Conservation (phyloP, 805 yeast species). For the Nakazawaea wyomingensis region DNA sequence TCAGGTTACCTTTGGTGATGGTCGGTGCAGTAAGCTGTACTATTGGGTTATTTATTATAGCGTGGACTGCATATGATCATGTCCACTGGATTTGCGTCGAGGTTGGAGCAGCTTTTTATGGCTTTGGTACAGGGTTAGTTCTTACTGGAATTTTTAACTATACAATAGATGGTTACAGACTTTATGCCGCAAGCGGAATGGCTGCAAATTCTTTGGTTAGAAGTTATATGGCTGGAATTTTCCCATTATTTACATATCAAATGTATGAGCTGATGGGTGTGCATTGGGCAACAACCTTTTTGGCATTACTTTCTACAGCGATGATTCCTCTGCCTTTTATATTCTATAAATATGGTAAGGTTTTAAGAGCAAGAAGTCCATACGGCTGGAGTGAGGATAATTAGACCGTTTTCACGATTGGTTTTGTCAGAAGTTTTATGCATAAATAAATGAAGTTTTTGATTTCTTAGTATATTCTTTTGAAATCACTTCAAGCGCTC, state of each 20-base stretch:
- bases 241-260: conserved; percentile 53
- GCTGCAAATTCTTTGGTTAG: conserved; percentile 49
- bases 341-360: conserved; percentile 44
- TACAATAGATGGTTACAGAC: conserved; percentile 39
- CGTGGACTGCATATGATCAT: conserved; percentile 50
- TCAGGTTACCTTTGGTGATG: conserved; percentile 56
- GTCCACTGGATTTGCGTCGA: conserved; percentile 52
- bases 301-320: conserved; percentile 44
- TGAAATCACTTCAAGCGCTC: too few species aligned
- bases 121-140: conserved; percentile 38
- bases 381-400: conserved; percentile 34
- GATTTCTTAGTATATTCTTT: too few species aligned
- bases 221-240: conserved; percentile 48
- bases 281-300: conserved; percentile 52
- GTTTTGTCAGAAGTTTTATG: too few species aligned
- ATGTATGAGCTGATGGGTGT: conserved; percentile 52
- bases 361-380: conserved; percentile 38
- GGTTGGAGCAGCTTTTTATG: conserved; percentile 36
- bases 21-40: conserved; percentile 45
- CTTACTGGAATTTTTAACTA: conserved; percentile 35
- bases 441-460: too few species aligned
- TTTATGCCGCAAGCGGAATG: conserved; percentile 47
- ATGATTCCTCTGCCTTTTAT: conserved; percentile 53
- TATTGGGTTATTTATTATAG: conserved; percentile 51
- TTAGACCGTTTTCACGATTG: neutral